These are phyloP conservation scores for Haplosporangium sp. DNA, from an alignment of 371 early-diverging fungal genomes.

Conservation along the genomic window DNA sequence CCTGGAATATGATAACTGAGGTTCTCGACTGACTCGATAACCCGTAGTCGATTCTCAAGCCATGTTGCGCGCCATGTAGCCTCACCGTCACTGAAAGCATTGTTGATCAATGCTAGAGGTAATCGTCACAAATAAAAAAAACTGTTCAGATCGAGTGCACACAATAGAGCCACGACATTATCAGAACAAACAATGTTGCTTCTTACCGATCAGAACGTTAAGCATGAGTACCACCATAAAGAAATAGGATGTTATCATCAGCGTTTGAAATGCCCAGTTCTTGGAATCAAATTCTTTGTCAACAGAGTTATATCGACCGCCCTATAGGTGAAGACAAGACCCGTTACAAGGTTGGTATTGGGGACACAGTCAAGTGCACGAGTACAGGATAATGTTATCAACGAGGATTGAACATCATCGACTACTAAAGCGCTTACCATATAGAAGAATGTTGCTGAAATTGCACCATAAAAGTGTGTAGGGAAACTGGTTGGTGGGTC, in stretches of 20 bases:
- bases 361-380: background rate
- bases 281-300: background rate
- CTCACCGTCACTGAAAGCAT: conserved; percentile 18
- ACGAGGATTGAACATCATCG: too few relatives aligned
- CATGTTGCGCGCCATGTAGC: conserved; percentile 8
- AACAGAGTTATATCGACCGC: conserved; percentile 36
- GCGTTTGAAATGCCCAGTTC: conserved; percentile 25
- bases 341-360: background rate
- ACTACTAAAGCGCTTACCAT: conserved; percentile 16
- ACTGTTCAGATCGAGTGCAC: too few relatives aligned
- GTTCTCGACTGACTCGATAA: conserved; percentile 19
- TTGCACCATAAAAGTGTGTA: conserved; percentile 12
- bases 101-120: conserved; percentile 21
- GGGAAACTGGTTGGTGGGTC: conserved; percentile 6
- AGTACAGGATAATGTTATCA: background rate
- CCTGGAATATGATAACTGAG: conserved; percentile 11
- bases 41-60: conserved; percentile 10
- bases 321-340: conserved; percentile 7
- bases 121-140: too few relatives aligned
- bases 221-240: conserved; percentile 47
- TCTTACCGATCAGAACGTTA: conserved; percentile 39
- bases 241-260: conserved; percentile 40
- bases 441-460: conserved; percentile 39
- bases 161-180: too few relatives aligned
- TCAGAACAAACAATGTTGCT: background rate